Evolutionary conservation across 805 yeast species (phyloP), one percentile per base, ranked within the genome.

Genomic region (Yamadazyma tumulicola): DNA sequence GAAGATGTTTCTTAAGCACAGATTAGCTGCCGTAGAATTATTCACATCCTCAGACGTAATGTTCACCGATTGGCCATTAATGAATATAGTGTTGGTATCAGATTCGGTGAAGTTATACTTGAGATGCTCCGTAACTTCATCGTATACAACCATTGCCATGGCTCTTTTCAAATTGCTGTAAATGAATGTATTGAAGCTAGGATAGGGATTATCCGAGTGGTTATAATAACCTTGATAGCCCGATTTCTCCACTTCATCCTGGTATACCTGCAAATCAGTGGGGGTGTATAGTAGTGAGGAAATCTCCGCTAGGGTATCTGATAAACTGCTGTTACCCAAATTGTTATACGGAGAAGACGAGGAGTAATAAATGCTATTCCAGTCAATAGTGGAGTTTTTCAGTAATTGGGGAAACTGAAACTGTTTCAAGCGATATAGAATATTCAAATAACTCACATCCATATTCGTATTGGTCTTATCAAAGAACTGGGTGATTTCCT

Each of bases 371-470:
- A 34, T 29, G 14, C 28, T 19, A 13, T 38, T 24, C 35, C 35
- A 35, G n/a, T 31, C n/a, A 7, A 19, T 11, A 12, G 41, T 35
- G 1, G 38, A 27, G 25, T 40, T 40, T 12, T 13, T 15, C 7
- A 31, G 12, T 4, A 9, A 5, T 8, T 12, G 14, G 4, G 47
- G 43, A 18, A 35, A 35, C 10, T 35, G 17, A 23, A 43, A 35
- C 5, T 18, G 25, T 10, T 38, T 23, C 14, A 43, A 20, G 11
- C 40, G 27, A 19, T 32, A 37, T 18, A 65, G 43, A 7, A 67
- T 9, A 36, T 55, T 61, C n/a, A 66, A 27, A 16, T 53, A 41
- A 34, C 56, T 57, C n/a, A 59, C 67, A 26, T 59, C 47, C 45
- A 57, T 32, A 35, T 57, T 58, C 23, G 63, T 53, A 37, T 64